Base-by-base conservation (phyloP, 1,284 basidiomycete species). In the Stygiomarasmius scandens region DNA sequence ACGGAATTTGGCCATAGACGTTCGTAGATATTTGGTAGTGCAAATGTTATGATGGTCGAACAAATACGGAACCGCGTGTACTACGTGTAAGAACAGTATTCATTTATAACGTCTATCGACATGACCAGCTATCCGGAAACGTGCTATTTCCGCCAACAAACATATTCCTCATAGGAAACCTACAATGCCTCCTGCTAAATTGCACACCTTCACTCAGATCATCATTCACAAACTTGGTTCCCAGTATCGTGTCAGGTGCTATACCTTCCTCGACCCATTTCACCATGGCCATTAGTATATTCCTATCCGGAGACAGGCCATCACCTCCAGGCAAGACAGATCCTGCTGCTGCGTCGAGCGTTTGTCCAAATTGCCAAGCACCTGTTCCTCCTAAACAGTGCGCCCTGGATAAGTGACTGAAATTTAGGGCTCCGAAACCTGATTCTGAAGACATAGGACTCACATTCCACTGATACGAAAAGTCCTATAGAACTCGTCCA, bases 371-470 rank as follows among this genome's bases (percentile, higher is more conserved):
- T n/a, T 55, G 24, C 38, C 49, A 55, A 3, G 64, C 62, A 3
- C 62, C 62, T 22, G 52, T 49, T 1, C 64, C 64, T 5, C 47
- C 24, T 0, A n/a, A 4, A 50, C 64, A 63, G 56, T 65, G 64
- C n/a, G n/a, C n/a, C n/a, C n/a, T n/a, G n/a, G n/a, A n/a, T n/a
- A n/a, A n/a, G n/a, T n/a, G n/a, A n/a, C n/a, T n/a, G n/a, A n/a
- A n/a, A n/a, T n/a, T n/a, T n/a, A n/a, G n/a, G n/a, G n/a, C n/a
- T n/a, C n/a, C n/a, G n/a, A n/a, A n/a, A n/a, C n/a, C n/a, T n/a
- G n/a, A n/a, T n/a, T n/a, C n/a, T n/a, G n/a, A n/a, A n/a, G n/a
- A n/a, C n/a, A n/a, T n/a, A n/a, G n/a, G n/a, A n/a, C n/a, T 8
- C 50, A 44, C 60, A 64, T 61, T 10, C 62, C 62, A 3, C 52